Evolutionary conservation across 768 basidiomycete species (phyloP), one percentile per base, ranked within the genome.

Genomic region (Mycena metata): DNA sequence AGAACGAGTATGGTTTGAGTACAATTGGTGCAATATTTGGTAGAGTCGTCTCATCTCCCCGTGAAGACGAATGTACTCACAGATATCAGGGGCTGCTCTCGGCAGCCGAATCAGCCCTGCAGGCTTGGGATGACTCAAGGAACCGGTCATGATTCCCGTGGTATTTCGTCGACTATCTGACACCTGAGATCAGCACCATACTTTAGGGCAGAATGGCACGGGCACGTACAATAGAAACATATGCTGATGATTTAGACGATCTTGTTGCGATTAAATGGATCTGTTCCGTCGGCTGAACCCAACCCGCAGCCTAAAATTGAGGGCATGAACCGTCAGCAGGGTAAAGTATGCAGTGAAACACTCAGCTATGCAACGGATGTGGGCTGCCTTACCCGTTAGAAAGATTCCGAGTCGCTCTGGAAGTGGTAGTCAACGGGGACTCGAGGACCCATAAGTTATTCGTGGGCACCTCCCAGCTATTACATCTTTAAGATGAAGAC

Each of bases 261-360:
- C 39, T 41, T 41, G 39, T 41, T 41, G 16, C 39, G 16, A 41
- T 16, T 41, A 41, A 41, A 41, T 41, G 16, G 16, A 41, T 41
- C 39, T 41, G 39, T 16, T 41, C 39, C 9, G 39, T 41, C 39
- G 16, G n/a, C n/a, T n/a, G n/a, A n/a, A n/a, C n/a, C n/a, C n/a
- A n/a, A n/a, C n/a, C n/a, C n/a, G n/a, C n/a, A 41, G 39, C 39
- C 39, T 41, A 41, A 41, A 41, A 41, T 41, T 41, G 39, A 41
- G 16, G 39, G 39, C 39, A 41, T 16, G 39, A 16, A 41, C 39
- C 16, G 39, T 41, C 39, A 41, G 39, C 8, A 41, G 39, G 39
- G 39, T 41, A 41, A 41, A 49, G n/a, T n/a, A 49, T 49, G 47
- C 21, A 49, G 47, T 23, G 47, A 49, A 49, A 49, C 47, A 49